Percentiles rank a stretch among this genome's conserved stretches.
These are phyloP conservation scores for Entoloma clypeatum DNA, from an alignment of 1,284 basidiomycete genomes.

Conservation along the genomic window DNA sequence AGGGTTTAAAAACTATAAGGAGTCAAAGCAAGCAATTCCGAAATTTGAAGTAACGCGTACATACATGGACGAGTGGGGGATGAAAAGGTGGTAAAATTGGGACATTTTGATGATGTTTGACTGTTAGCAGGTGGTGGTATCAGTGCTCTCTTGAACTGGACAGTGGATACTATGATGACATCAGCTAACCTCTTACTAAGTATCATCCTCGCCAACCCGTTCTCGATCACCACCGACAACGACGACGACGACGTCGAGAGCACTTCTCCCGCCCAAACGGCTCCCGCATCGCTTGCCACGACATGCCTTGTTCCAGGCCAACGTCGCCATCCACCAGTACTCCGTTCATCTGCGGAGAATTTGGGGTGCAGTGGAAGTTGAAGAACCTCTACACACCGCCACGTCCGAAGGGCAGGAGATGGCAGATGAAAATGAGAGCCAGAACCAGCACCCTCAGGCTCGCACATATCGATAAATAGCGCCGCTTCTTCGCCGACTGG, in stretches of 20 bases:
- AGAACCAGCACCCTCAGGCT: too few species aligned
- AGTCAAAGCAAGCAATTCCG: too few species aligned
- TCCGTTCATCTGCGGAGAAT: constrained; percentile 72
- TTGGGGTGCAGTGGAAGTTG: constrained; percentile 74
- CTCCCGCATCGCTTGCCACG: constrained; percentile 51
- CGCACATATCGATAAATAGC: background rate
- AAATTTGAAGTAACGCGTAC: too few species aligned
- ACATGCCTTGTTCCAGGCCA: constrained; percentile 65
- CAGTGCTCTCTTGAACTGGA: too few species aligned
- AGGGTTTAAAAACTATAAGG: too few species aligned
- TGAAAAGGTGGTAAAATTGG: too few species aligned
- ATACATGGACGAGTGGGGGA: too few species aligned
- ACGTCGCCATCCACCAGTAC: constrained; percentile 69
- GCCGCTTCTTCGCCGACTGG: constrained; percentile 9
- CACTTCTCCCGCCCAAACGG: constrained; percentile 25
- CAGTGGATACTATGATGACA: too few species aligned
- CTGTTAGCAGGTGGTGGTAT: too few species aligned
- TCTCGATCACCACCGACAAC: constrained; percentile 20
- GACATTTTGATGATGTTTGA: too few species aligned
- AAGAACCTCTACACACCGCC: constrained; percentile 52
- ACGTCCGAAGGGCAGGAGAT: constrained; percentile 30
- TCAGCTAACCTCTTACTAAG: too few species aligned
- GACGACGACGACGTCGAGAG: constrained; percentile 15
- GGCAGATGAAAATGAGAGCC: constrained; percentile 21
- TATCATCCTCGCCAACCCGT: constrained; percentile 24